Evolutionary conservation across 176 grass and related monocot species (phyloP).

Genomic region (Zea luxurians): DNA sequence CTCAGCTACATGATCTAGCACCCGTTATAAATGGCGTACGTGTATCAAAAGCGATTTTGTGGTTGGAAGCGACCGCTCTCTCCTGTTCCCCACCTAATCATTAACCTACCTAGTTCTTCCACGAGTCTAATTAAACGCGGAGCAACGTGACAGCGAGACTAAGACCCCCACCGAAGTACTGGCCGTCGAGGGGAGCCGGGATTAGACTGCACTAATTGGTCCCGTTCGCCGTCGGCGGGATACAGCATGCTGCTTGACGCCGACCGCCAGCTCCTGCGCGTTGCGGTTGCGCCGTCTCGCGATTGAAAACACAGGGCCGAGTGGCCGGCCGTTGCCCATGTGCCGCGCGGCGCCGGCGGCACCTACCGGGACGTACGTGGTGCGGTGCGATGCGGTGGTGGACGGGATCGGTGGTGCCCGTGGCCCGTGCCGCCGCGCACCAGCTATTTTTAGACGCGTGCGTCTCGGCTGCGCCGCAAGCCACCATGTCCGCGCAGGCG

Average conservation of each 20-base stretch:
- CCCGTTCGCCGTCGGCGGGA: slow-evolving; percentile 1
- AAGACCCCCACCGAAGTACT: background rate
- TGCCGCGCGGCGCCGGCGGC: slow-evolving; percentile 20
- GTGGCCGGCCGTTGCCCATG: slow-evolving; percentile 12
- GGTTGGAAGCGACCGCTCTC: no score
- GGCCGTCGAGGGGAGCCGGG: background rate
- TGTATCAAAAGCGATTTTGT: no score
- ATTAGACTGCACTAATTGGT: background rate
- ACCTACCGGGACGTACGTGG: background rate
- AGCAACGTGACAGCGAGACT: background rate
- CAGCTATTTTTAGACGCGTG: background rate
- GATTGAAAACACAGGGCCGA: background rate
- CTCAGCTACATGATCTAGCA: no score
- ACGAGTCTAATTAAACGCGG: background rate
- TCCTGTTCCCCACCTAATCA: background rate
- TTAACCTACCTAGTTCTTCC: background rate
- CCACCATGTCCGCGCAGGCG: background rate
- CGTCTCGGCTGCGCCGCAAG: background rate
- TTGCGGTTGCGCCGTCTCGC: slow-evolving; percentile 30
- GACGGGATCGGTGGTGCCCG: background rate
- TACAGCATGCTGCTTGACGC: background rate
- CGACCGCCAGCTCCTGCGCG: slow-evolving; percentile 8
- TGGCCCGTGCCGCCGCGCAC: slow-evolving; percentile 4
- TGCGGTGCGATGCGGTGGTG: background rate
- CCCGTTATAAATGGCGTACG: no score